These are phyloP conservation scores for Casuarina cunninghamiana DNA, from an alignment of 306 rosid species.

Conservation along the genomic window DNA sequence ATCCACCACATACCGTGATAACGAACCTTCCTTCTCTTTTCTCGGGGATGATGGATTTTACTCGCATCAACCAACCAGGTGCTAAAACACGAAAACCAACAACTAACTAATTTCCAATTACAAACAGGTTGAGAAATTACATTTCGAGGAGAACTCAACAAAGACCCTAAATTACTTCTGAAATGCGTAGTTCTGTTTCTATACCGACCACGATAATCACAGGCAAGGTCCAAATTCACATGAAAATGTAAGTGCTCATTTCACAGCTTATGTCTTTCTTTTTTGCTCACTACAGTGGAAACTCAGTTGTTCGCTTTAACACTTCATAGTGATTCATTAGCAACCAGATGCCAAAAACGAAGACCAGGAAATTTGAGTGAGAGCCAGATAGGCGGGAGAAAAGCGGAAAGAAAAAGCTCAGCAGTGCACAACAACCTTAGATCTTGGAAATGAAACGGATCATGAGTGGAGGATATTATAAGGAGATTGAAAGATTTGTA, in stretches of 20 bases:
- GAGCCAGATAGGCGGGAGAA: not conserved
- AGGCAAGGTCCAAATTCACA: not conserved
- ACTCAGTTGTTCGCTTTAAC: not conserved
- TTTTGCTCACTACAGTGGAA: not conserved
- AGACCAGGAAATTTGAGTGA: not conserved
- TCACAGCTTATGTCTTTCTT: not conserved
- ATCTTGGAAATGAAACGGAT: not conserved
- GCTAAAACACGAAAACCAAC: conserved; percentile 6
- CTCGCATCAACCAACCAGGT: not conserved
- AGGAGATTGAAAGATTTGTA: conserved; percentile 7
- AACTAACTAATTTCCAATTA: not conserved
- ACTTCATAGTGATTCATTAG: not conserved
- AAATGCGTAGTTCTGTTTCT: not conserved
- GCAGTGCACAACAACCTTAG: not conserved
- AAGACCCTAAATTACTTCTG: not conserved
- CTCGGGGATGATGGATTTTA: not conserved
- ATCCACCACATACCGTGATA: too few relatives aligned
- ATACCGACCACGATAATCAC: not conserved
- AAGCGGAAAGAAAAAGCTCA: not conserved
- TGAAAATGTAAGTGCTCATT: not conserved
- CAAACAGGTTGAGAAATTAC: not conserved
- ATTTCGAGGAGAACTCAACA: not conserved
- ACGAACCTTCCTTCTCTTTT: too few relatives aligned
- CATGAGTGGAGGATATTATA: not conserved
- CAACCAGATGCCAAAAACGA: not conserved